A percentile compares a stretch with the other conserved stretches of the same genome.
Conservation (phyloP, 2,329 filamentous ascomycete species). For the Acrocalymma vagum region DNA sequence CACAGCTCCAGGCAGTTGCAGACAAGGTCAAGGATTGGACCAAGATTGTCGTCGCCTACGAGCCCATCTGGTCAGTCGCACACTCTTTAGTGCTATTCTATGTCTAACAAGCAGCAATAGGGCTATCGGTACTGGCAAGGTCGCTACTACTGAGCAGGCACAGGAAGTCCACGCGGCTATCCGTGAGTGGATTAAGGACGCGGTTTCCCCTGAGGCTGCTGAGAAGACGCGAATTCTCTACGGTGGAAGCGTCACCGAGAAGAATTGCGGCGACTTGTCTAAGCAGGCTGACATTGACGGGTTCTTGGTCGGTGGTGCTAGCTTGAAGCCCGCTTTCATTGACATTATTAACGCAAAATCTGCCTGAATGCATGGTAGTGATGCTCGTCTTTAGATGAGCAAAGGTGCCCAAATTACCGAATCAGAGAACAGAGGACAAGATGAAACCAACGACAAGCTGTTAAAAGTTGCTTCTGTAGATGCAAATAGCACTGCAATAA, state of each 20-base stretch:
- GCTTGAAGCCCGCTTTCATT: constrained; percentile 91
- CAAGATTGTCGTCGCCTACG: constrained; percentile 96
- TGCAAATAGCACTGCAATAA: constrained; percentile 2
- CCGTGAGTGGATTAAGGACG: constrained; percentile 81
- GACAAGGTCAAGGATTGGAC: constrained; percentile 86
- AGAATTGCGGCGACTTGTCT: constrained; percentile 94
- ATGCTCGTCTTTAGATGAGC: constrained; percentile 46
- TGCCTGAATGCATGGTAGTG: constrained; percentile 47
- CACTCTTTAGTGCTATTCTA: too few species aligned
- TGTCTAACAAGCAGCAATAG: constrained; percentile 45
- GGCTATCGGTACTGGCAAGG: constrained; percentile 80
- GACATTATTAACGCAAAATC: constrained; percentile 72
- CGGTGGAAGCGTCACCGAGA: constrained; percentile 95
- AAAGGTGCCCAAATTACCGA: background rate
- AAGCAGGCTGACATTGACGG: constrained; percentile 97
- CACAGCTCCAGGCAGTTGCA: constrained; percentile 83
- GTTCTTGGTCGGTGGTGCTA: constrained; percentile 95
- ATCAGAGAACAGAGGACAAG: background rate
- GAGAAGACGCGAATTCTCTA: constrained; percentile 95
- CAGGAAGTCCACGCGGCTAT: constrained; percentile 73
- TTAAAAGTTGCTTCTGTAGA: too few species aligned
- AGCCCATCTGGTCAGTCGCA: constrained; percentile 86
- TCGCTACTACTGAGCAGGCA: constrained; percentile 53
- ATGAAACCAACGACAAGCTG: constrained; percentile 4
- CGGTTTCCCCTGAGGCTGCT: constrained; percentile 78